A percentile compares a stretch with the other conserved stretches of the same genome.
These are phyloP conservation scores for Mortierella polycephala DNA, from an alignment of 371 early-diverging fungal genomes.

Conservation along the genomic window DNA sequence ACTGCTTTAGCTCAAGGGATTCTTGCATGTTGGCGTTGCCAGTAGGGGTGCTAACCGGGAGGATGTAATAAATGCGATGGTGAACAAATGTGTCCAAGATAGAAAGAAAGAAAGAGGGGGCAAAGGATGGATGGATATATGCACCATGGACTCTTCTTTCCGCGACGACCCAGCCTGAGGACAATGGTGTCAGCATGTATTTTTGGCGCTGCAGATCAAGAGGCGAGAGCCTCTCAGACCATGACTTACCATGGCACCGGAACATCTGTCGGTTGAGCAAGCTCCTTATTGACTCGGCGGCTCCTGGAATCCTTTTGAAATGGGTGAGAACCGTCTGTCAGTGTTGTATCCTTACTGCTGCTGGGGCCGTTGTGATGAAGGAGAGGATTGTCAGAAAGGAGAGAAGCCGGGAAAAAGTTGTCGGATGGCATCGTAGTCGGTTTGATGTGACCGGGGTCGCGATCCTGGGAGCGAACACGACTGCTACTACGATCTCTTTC, in stretches of 20 bases:
- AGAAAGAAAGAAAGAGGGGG: background rate
- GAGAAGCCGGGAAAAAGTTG: background rate
- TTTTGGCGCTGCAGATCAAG: no score
- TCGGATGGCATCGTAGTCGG: background rate
- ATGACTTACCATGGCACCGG: background rate
- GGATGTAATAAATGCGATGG: background rate
- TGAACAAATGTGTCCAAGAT: background rate
- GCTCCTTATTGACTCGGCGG: background rate
- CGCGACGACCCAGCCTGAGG: no score
- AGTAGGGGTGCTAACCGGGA: background rate
- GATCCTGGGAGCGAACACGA: no score
- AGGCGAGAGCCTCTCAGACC: background rate
- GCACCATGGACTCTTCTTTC: background rate
- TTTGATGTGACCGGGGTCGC: no score
- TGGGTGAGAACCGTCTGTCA: background rate
- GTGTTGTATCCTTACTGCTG: background rate
- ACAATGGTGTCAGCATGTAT: no score
- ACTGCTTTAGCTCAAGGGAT: background rate
- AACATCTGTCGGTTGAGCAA: background rate
- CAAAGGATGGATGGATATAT: background rate
- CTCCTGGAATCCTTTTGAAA: background rate
- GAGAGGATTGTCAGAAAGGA: background rate
- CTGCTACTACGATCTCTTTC: no score
- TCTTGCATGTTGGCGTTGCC: background rate
- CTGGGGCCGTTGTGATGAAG: background rate